Conservation (phyloP, 1,139 yeast species). For the Geotrichum klebahnii region DNA sequence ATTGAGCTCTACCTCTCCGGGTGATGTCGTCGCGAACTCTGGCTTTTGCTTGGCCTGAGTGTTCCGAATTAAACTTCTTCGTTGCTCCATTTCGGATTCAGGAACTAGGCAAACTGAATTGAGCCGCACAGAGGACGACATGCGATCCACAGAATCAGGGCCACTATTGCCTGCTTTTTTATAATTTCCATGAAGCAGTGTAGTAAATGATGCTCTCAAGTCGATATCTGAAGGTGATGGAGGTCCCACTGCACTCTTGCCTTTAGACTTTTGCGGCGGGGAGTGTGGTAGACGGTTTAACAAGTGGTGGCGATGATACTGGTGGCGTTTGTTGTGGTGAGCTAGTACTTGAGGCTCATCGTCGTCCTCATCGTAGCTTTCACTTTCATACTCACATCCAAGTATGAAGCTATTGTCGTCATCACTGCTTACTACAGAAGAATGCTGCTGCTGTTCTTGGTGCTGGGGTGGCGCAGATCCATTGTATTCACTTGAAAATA, state of each 20-base stretch:
- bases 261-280: too few relatives aligned
- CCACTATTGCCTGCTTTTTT: background rate
- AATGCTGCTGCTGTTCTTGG: background rate
- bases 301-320: background rate
- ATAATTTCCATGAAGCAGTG: conserved; percentile 6
- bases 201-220: conserved; percentile 8
- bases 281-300: too few relatives aligned
- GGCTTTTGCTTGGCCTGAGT: background rate
- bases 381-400: conserved; percentile 1
- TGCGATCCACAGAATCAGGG: background rate
- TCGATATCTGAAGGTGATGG: conserved; percentile 9
- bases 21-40: background rate
- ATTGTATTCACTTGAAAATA: conserved; percentile 12
- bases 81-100: conserved; percentile 12
- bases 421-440: background rate
- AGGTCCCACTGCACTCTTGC: background rate
- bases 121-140: conserved; percentile 10
- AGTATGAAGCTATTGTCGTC: conserved; percentile 4
- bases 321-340: background rate
- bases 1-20: background rate
- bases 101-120: conserved; percentile 11
- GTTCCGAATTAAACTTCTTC: background rate
- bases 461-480: conserved; percentile 4
- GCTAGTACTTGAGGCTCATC: background rate
- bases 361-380: conserved; percentile 1